These are phyloP conservation scores for Aspergillus fijiensis DNA, from an alignment of 2,329 filamentous ascomycete species.

Conservation along the genomic window DNA sequence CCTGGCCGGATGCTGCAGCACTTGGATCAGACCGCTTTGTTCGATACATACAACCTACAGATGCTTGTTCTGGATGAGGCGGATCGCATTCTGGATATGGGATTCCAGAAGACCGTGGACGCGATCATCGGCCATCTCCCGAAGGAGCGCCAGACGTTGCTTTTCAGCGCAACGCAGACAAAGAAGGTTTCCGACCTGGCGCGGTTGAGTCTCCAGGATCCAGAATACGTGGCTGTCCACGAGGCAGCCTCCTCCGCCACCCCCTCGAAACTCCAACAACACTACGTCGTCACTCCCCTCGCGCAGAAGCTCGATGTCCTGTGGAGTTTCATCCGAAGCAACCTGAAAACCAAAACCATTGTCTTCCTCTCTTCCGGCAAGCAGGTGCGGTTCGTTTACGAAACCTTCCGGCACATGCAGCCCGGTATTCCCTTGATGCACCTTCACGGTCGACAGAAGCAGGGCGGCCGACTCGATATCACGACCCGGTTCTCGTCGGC, in stretches of 20 bases:
- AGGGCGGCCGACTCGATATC: constrained; percentile 82
- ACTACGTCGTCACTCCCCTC: constrained; percentile 83
- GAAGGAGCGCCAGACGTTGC: constrained; percentile 78
- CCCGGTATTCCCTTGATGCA: constrained; percentile 92
- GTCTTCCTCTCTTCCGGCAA: constrained; percentile 95
- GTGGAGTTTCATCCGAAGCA: constrained; percentile 87
- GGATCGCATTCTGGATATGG: constrained; percentile 96
- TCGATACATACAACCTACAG: constrained; percentile 87
- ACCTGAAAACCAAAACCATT: constrained; percentile 90
- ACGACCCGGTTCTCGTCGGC: constrained; percentile 78
- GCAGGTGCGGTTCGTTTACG: constrained; percentile 93
- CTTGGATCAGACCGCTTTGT: constrained; percentile 85
- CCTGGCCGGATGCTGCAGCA: constrained; percentile 95
- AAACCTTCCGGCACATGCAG: constrained; percentile 87
- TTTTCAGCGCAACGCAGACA: constrained; percentile 96
- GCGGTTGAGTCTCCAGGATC: constrained; percentile 80
- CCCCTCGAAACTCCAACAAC: constrained; percentile 80
- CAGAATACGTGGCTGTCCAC: constrained; percentile 93
- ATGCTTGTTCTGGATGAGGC: constrained; percentile 94
- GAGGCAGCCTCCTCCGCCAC: constrained; percentile 78
- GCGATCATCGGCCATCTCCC: constrained; percentile 91
- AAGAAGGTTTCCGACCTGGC: constrained; percentile 91
- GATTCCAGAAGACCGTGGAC: constrained; percentile 86
- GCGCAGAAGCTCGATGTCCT: constrained; percentile 87
- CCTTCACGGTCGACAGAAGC: constrained; percentile 91